These are phyloP conservation scores for Phytophthora citrophthora DNA, from an alignment of 352 stramenopile genomes.

Conservation along the genomic window DNA sequence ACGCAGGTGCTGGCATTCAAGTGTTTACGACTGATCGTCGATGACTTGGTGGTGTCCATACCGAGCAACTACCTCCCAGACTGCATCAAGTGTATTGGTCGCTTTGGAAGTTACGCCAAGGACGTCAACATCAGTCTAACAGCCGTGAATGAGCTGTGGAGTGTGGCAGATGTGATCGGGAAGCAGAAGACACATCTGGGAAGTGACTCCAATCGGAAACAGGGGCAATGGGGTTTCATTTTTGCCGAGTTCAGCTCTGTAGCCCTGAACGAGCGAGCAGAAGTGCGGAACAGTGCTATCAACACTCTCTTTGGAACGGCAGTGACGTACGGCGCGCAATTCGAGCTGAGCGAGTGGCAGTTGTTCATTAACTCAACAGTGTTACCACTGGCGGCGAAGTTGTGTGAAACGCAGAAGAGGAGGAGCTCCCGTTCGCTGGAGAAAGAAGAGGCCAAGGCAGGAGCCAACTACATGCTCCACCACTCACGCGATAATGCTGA, in stretches of 20 bases:
- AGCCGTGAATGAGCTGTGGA: slow-evolving; percentile 97
- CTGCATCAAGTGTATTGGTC: slow-evolving; percentile 93
- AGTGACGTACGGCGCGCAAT: slow-evolving; percentile 93
- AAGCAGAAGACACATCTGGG: slow-evolving; percentile 52
- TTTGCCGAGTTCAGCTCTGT: slow-evolving; percentile 89
- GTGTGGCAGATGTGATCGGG: slow-evolving; percentile 88
- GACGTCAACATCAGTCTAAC: slow-evolving; percentile 99
- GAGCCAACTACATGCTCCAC: slow-evolving; percentile 85
- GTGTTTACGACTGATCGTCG: slow-evolving; percentile 96
- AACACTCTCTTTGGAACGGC: slow-evolving; percentile 98
- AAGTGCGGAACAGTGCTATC: slow-evolving; percentile 97
- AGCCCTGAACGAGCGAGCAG: slow-evolving; percentile 90
- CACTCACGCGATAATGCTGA: slow-evolving; percentile 95
- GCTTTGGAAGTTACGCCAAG: slow-evolving; percentile 93
- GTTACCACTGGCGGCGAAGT: slow-evolving; percentile 84
- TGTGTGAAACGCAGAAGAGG: slow-evolving; percentile 50
- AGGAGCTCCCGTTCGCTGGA: slow-evolving; percentile 15
- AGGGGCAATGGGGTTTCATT: slow-evolving; percentile 63
- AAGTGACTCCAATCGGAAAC: slow-evolving; percentile 27
- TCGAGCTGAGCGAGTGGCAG: slow-evolving; percentile 92
- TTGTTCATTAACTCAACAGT: slow-evolving; percentile 94
- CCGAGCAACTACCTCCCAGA: slow-evolving; percentile 67
- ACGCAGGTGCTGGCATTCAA: slow-evolving; percentile 93
- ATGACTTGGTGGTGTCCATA: slow-evolving; percentile 95
- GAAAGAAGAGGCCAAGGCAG: slow-evolving; percentile 22